These are phyloP conservation scores for Debaryomycetaceae sp. DNA, from an alignment of 1,139 yeast species.

Conservation along the genomic window DNA sequence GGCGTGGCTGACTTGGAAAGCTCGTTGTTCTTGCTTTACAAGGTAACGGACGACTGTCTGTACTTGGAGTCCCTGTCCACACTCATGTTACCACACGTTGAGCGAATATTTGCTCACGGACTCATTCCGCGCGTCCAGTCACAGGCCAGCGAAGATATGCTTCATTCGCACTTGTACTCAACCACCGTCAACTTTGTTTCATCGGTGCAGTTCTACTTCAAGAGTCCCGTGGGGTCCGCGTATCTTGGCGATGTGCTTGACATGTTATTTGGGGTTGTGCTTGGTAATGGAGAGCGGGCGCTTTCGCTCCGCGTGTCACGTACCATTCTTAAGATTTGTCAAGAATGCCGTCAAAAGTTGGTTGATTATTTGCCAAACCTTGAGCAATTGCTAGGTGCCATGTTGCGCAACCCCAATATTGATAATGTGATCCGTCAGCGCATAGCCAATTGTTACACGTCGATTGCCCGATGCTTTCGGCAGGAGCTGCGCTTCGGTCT, in stretches of 20 bases:
- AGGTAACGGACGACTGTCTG: slow-evolving; percentile 47
- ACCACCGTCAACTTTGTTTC: slow-evolving; percentile 53
- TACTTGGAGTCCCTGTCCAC: slow-evolving; percentile 35
- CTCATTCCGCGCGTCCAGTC: slow-evolving; percentile 16
- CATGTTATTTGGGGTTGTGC: slow-evolving; percentile 34
- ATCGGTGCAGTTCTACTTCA: slow-evolving; percentile 52
- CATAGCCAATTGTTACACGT: slow-evolving; percentile 56
- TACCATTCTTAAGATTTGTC: slow-evolving; percentile 58
- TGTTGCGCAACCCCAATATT: slow-evolving; percentile 42
- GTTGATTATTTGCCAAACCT: slow-evolving; percentile 47
- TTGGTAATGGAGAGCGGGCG: slow-evolving; percentile 18
- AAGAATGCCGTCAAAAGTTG: slow-evolving; percentile 50
- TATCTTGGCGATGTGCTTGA: slow-evolving; percentile 49
- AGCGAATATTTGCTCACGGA: slow-evolving; percentile 21
- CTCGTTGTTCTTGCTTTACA: slow-evolving; percentile 58
- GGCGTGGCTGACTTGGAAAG: slow-evolving; percentile 52
- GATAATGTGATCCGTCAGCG: slow-evolving; percentile 57
- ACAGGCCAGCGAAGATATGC: too few species aligned
- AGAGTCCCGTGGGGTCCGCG: slow-evolving; percentile 27
- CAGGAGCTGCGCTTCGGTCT: slow-evolving; percentile 33
- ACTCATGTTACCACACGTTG: slow-evolving; percentile 23
- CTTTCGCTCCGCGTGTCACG: slow-evolving; percentile 47
- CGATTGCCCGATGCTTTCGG: slow-evolving; percentile 51
- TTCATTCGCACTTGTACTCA: slow-evolving; percentile 21
- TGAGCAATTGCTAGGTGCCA: slow-evolving; percentile 46